Percentiles rank a stretch among this genome's conserved stretches.
These are phyloP conservation scores for Funneliformis caledonium DNA, from an alignment of 371 early-diverging fungal species.

Conservation along the genomic window DNA sequence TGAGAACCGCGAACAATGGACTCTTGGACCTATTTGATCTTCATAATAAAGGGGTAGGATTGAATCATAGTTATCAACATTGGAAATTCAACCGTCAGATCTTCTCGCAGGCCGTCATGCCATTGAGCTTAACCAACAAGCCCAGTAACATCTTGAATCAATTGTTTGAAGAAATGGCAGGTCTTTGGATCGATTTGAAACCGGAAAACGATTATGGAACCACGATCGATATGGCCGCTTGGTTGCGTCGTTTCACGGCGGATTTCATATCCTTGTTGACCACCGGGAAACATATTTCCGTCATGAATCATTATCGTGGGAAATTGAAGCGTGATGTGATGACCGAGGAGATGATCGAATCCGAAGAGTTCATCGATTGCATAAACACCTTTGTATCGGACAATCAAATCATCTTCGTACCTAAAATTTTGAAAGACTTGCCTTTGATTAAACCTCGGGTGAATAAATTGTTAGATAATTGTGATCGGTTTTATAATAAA, in stretches of 20 bases:
- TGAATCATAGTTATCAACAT: constrained; percentile 27
- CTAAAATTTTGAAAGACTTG: constrained; percentile 22
- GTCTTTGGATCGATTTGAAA: constrained; percentile 30
- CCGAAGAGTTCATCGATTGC: constrained; percentile 15
- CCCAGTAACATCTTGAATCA: background rate
- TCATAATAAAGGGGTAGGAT: constrained; percentile 20
- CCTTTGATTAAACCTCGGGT: constrained; percentile 18
- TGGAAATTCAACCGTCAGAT: constrained; percentile 36
- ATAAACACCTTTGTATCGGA: constrained; percentile 19
- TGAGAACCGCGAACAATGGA: constrained; percentile 34
- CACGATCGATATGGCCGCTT: constrained; percentile 17
- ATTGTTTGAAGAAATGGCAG: constrained; percentile 33
- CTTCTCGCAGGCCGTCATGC: constrained; percentile 24
- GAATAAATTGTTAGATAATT: background rate
- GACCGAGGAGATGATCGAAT: constrained; percentile 18
- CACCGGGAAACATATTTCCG: background rate
- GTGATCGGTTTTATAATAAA: background rate
- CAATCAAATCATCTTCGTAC: constrained; percentile 29
- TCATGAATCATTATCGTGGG: background rate
- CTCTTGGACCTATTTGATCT: constrained; percentile 38
- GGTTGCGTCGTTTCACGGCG: constrained; percentile 26
- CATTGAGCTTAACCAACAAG: background rate
- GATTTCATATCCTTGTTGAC: constrained; percentile 32
- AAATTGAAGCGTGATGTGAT: background rate
- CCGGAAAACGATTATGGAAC: background rate